phyloP scores from a whole-genome alignment of 345 rosid species.

The Cardamine resedifolia region DNA sequence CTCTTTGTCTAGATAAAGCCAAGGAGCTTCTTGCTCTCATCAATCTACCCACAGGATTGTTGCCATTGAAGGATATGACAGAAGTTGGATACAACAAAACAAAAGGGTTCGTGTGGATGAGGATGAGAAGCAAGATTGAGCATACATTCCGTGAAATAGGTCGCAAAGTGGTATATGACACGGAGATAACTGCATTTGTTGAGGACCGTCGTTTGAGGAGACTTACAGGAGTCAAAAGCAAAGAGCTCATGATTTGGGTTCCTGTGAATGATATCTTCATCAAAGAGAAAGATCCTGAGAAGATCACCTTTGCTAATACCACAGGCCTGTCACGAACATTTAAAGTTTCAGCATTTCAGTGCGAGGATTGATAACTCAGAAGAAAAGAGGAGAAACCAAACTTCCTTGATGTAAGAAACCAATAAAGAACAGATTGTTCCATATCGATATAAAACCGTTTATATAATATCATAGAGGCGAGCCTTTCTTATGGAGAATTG shows the following conservation, averaged over 20 bases:
- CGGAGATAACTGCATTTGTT: constrained; percentile 52
- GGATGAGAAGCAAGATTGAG: constrained; percentile 46
- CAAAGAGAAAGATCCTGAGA: constrained; percentile 35
- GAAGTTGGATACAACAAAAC: constrained; percentile 55
- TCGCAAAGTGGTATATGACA: constrained; percentile 45
- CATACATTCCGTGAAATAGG: constrained; percentile 46
- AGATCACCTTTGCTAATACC: constrained; percentile 45
- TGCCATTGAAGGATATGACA: constrained; percentile 52
- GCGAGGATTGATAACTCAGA: constrained; percentile 11
- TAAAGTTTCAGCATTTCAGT: constrained; percentile 48
- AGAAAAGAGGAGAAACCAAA: neutral
- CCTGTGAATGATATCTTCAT: constrained; percentile 50
- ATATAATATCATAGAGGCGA: neutral
- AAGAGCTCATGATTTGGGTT: constrained; percentile 63
- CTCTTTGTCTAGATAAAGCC: constrained; percentile 53
- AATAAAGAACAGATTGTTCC: constrained; percentile 18
- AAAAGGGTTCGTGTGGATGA: constrained; percentile 69
- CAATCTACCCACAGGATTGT: constrained; percentile 53
- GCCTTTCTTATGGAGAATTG: neutral
- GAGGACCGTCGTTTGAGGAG: constrained; percentile 49
- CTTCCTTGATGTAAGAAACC: constrained; percentile 16
- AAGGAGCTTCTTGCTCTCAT: constrained; percentile 45
- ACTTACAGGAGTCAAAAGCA: constrained; percentile 56
- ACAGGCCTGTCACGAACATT: constrained; percentile 55
- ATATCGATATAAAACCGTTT: neutral